A percentile compares a stretch with the other conserved stretches of the same genome.
These are phyloP conservation scores for Bertia moriformis DNA, from an alignment of 2,329 filamentous ascomycete species.

Conservation along the genomic window DNA sequence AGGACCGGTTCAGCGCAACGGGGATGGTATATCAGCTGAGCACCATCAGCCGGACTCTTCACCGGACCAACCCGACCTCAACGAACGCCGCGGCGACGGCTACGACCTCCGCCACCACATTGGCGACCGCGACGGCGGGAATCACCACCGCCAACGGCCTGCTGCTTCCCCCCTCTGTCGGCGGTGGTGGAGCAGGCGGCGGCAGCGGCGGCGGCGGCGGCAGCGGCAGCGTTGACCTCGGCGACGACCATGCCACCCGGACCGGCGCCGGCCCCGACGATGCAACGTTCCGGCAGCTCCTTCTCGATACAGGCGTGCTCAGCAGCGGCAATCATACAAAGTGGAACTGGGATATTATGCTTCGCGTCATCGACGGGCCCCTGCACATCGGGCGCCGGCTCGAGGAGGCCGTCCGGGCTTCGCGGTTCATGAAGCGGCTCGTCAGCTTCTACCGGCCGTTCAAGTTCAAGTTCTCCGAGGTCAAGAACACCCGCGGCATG, in stretches of 20 bases:
- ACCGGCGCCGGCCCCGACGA: conserved; percentile 37
- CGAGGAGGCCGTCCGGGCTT: conserved; percentile 85
- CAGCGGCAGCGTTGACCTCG: conserved; percentile 31
- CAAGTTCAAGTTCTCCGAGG: conserved; percentile 85
- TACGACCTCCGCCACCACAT: conserved; percentile 8
- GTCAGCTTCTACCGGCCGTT: conserved; percentile 94
- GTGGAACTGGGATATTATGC: conserved; percentile 93
- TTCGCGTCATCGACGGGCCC: conserved; percentile 82
- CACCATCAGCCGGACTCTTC: conserved; percentile 85
- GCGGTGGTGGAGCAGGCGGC: conserved; percentile 18
- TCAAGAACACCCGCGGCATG: conserved; percentile 79
- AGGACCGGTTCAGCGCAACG: conserved; percentile 66
- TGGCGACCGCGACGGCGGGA: conserved; percentile 6
- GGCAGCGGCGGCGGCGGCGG: conserved; percentile 21
- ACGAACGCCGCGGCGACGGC: no score
- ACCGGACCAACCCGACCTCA: conserved; percentile 56
- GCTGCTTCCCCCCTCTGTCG: no score
- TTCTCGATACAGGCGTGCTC: conserved; percentile 71
- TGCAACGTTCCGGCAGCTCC: conserved; percentile 45
- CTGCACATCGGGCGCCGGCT: conserved; percentile 79
- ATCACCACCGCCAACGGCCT: conserved; percentile 8
- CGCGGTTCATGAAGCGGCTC: conserved; percentile 89
- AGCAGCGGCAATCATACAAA: conserved; percentile 83
- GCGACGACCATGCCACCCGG: conserved; percentile 39
- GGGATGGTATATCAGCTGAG: conserved; percentile 95